Conservation (phyloP, 495 filamentous ascomycete species). For the Podospora appendiculata region DNA sequence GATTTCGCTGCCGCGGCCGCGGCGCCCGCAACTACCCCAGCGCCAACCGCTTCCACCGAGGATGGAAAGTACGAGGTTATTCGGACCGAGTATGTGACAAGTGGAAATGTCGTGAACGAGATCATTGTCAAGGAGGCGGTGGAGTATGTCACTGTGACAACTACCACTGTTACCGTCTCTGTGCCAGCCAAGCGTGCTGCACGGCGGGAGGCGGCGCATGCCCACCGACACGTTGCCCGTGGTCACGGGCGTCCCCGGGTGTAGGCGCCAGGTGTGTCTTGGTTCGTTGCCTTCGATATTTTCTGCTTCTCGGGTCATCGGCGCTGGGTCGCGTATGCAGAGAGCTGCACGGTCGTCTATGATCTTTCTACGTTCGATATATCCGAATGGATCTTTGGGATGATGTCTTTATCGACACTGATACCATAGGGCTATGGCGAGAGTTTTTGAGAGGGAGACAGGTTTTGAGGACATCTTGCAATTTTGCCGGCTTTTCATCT, state of each 20-base stretch:
- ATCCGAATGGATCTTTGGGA: not conserved
- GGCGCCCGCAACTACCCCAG: constrained; percentile 13
- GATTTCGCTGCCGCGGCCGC: not conserved
- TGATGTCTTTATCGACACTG: not conserved
- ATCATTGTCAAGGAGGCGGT: constrained; percentile 38
- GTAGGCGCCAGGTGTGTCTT: not conserved
- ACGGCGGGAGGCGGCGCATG: constrained; percentile 12
- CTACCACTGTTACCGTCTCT: constrained; percentile 20
- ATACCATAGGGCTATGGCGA: too few relatives aligned
- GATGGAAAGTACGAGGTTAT: constrained; percentile 24
- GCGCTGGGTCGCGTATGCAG: not conserved
- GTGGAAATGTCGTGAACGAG: constrained; percentile 30
- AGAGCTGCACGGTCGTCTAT: not conserved
- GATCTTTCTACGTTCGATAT: not conserved
- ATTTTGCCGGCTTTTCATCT: too few relatives aligned
- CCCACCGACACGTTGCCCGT: constrained; percentile 11
- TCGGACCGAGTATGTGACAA: constrained; percentile 37
- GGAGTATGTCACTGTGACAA: constrained; percentile 31
- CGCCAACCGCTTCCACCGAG: constrained; percentile 15
- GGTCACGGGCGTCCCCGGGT: not conserved
- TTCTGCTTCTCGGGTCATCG: not conserved
- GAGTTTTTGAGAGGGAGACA: too few relatives aligned
- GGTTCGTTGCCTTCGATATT: not conserved
- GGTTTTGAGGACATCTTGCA: too few relatives aligned
- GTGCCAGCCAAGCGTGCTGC: constrained; percentile 13